Evolutionary conservation across 208 protist species (phyloP).

Genomic region (Borovskyia barvae): DNA sequence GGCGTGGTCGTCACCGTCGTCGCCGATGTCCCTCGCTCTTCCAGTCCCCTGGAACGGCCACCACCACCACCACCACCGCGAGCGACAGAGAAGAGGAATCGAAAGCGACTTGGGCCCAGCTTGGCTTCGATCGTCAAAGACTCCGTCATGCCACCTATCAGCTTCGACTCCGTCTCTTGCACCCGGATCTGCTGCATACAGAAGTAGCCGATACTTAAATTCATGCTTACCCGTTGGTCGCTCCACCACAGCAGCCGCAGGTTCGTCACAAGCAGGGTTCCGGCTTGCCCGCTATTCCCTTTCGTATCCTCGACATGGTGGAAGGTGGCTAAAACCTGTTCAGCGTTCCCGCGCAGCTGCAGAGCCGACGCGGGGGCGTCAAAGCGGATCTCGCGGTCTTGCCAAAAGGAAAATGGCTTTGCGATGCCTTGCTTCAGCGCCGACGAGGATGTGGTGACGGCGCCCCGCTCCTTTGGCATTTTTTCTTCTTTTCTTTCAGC

Average conservation of each 20-base stretch:
- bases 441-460: neutral
- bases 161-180: conserved; percentile 72
- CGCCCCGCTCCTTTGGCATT: neutral
- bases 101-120: conserved; percentile 79
- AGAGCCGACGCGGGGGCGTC: conserved; percentile 59
- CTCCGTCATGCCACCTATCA: conserved; percentile 73
- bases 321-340: conserved; percentile 82
- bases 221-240: conserved; percentile 37
- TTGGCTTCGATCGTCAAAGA: conserved; percentile 89
- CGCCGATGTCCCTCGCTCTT: neutral
- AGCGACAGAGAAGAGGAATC: conserved; percentile 95
- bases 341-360: conserved; percentile 59
- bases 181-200: conserved; percentile 86
- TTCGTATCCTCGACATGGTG: conserved; percentile 94
- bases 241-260: conserved; percentile 93
- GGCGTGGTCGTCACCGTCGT: neutral
- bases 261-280: conserved; percentile 94
- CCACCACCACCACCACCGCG: neutral
- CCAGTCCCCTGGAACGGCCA: neutral
- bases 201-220: conserved; percentile 94
- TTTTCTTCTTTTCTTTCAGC: too few relatives aligned
- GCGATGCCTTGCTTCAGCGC: conserved; percentile 20
- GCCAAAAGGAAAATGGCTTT: conserved; percentile 82
- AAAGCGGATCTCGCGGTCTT: conserved; percentile 96
- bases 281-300: conserved; percentile 92